Conservation (phyloP, 768 basidiomycete genomes). For the Coprinopsis sp. region DNA sequence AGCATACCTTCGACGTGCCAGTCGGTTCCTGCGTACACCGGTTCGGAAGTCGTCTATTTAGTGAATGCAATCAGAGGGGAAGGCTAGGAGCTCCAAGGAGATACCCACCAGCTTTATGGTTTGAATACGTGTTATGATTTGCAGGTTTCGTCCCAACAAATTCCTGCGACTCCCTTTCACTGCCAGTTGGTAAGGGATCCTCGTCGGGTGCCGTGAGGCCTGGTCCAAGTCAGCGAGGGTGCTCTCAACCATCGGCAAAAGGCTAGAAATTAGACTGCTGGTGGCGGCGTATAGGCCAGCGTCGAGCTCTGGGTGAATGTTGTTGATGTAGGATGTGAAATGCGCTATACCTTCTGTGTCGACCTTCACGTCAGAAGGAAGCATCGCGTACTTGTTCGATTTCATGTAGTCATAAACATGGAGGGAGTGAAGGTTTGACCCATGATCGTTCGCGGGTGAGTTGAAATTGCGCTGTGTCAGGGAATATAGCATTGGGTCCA, state of each 20-base stretch:
- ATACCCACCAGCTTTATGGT: constrained; percentile 39
- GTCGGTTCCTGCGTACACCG: constrained; percentile 27
- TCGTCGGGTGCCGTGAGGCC: no score
- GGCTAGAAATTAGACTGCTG: constrained; percentile 27
- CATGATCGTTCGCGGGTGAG: no score
- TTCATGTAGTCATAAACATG: constrained; percentile 34
- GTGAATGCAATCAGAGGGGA: neutral
- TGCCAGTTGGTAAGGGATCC: no score
- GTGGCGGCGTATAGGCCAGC: constrained; percentile 27
- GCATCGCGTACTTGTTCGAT: constrained; percentile 34
- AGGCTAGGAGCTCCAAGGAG: no score
- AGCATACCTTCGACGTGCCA: constrained; percentile 54
- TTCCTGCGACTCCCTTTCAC: constrained; percentile 34
- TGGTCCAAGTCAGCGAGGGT: constrained; percentile 50
- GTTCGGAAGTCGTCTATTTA: constrained; percentile 25
- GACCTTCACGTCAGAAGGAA: constrained; percentile 42
- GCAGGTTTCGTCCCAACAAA: constrained; percentile 34
- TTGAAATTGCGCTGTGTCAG: no score
- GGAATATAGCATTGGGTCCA: constrained; percentile 37
- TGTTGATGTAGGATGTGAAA: constrained; percentile 51
- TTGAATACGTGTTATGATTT: constrained; percentile 38
- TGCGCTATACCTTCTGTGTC: constrained; percentile 25
- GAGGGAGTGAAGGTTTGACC: constrained; percentile 25
- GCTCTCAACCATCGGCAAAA: constrained; percentile 49
- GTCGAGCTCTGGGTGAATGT: constrained; percentile 35